Base-by-base conservation (phyloP, 257 asterid species). In the Penstemon eatonii region DNA sequence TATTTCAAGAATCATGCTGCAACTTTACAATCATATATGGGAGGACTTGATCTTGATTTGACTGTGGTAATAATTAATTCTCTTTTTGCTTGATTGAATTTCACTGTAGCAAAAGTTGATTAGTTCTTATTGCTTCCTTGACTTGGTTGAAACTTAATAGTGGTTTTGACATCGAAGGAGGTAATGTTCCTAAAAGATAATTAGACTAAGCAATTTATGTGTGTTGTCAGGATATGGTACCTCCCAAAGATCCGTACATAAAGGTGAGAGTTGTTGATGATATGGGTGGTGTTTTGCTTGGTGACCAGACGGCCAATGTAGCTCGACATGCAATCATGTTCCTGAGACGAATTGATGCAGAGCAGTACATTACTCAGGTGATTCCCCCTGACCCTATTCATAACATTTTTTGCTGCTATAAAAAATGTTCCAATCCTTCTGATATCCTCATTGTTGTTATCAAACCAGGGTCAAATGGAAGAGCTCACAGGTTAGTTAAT, bases 201-300 rank as follows among this genome's bases (percentile, higher is more conserved):
- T 18, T 46, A 46, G 11, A 66, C 50, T 15, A 39, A 6, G 3
- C 4, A 56, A 36, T 2, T 56, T 42, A 47, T 49, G 12, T 65
- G 55, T 68, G 36, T 75, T 58, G 55, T 47, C 74, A 93, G 97
- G 99, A 93, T 71, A 93, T 80, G 91, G 80, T 90, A 73, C 99
- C 99, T 54, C 99, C 97, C 4, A 93, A 93, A 77, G 96, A 93
- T 84, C 97, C 99, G 39, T 91, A 79, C 82, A 84, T 93, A 69
- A 93, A 91, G 78, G 99, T 89, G 67, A 80, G 99, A 79, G 97
- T 90, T 64, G 76, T 88, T 4, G 96, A 84, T 70, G 91, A 93
- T 67, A 84, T 93, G 55, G 97, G 99, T n/a, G 85, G 85, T 69
- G 90, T 91, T 58, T 75, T 71, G 60, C 88, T 93, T 3, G 78